A percentile compares a stretch with the other conserved stretches of the same genome.
Conservation (phyloP, 805 yeast species). For the Cephaloascus fragrans region DNA sequence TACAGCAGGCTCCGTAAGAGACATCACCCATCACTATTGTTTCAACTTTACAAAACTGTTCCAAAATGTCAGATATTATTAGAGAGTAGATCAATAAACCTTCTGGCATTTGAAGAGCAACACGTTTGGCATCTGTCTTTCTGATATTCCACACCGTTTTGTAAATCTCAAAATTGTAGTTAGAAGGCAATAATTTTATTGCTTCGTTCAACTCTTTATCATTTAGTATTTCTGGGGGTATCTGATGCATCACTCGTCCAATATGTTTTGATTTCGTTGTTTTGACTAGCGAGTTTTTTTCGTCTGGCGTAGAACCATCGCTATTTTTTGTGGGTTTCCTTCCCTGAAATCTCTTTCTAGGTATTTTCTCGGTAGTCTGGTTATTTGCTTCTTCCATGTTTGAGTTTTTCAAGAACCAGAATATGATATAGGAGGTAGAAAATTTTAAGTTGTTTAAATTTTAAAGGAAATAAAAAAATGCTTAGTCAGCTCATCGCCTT, state of each 20-base stretch:
- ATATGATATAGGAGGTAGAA: too few species aligned
- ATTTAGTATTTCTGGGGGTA: constrained; percentile 76
- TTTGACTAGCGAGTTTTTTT: constrained; percentile 8
- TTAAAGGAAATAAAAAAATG: too few species aligned
- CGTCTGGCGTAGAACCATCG: constrained; percentile 2
- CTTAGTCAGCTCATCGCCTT: too few species aligned
- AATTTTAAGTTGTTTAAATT: too few species aligned
- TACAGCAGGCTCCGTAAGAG: constrained; percentile 97
- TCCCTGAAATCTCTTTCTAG: not conserved
- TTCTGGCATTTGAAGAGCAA: constrained; percentile 96
- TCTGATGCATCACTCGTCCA: constrained; percentile 68
- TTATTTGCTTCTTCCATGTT: too few species aligned
- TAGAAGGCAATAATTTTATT: constrained; percentile 70
- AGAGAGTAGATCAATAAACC: constrained; percentile 85
- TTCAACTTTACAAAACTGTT: constrained; percentile 82
- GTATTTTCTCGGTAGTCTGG: too few species aligned
- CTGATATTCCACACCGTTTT: constrained; percentile 91
- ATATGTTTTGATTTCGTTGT: constrained; percentile 22
- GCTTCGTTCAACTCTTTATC: constrained; percentile 83
- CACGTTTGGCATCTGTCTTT: constrained; percentile 66
- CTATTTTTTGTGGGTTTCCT: not conserved
- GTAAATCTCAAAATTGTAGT: constrained; percentile 92
- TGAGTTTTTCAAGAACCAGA: too few species aligned
- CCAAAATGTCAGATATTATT: constrained; percentile 83
- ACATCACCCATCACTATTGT: constrained; percentile 97